Evolutionary conservation across 176 grass and related monocot species (phyloP).

Genomic region (Oryza officinalis): DNA sequence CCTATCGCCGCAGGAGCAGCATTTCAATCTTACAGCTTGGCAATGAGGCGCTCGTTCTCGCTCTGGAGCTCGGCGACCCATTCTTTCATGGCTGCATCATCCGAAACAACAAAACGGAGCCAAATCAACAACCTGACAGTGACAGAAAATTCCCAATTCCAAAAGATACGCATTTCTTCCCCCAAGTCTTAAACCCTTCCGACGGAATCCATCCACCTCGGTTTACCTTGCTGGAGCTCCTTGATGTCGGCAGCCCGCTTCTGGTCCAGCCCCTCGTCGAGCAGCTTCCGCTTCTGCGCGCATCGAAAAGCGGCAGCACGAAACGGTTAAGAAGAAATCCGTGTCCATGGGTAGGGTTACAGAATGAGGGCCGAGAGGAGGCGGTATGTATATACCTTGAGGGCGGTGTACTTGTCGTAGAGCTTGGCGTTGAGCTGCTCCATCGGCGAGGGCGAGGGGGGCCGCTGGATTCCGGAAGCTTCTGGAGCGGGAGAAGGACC

Average conservation of each 20-base stretch:
- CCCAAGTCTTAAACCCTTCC: background rate
- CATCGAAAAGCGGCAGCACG: background rate
- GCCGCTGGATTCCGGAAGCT: background rate
- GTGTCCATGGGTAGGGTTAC: background rate
- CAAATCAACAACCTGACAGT: background rate
- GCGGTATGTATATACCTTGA: slow-evolving; percentile 40
- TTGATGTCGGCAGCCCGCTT: slow-evolving; percentile 16
- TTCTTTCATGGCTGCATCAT: slow-evolving; percentile 36
- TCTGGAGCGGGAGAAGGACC: background rate
- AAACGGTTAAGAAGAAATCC: background rate
- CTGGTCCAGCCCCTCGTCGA: slow-evolving; percentile 33
- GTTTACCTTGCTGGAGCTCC: slow-evolving; percentile 47
- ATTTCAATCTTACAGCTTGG: slow-evolving; percentile 49
- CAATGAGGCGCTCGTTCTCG: slow-evolving; percentile 42
- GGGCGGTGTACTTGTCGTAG: slow-evolving; percentile 40
- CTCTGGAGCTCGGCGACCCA: slow-evolving; percentile 39
- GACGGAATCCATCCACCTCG: background rate
- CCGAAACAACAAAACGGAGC: background rate
- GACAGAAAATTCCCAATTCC: background rate
- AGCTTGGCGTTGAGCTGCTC: slow-evolving; percentile 40
- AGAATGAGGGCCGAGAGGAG: background rate
- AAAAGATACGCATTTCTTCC: background rate
- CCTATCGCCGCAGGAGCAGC: background rate
- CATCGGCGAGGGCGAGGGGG: slow-evolving; percentile 21
- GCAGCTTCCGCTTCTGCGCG: slow-evolving; percentile 56